Base-by-base conservation (phyloP, 768 basidiomycete species). In the Mycena metata region DNA sequence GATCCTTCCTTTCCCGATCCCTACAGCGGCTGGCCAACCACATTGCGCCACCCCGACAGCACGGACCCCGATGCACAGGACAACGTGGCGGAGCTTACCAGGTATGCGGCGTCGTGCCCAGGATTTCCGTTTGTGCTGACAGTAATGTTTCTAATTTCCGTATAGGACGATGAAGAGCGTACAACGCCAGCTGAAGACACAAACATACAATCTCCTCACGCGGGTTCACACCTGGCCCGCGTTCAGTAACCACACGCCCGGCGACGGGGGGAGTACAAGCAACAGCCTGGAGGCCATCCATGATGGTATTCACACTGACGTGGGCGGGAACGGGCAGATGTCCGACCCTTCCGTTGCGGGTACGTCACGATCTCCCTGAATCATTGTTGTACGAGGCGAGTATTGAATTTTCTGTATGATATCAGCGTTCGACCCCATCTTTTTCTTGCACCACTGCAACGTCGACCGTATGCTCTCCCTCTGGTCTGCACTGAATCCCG, bases 271-370 rank as follows among this genome's bases (percentile, higher is more conserved):
- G 47, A 81, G 79, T 69, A 69, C 75, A 26, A 80, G 79, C 56
- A 85, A 83, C 79, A 85, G 84, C 72, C 71, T 88, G 43, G 86
- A 88, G 67, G 79, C 81, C 26, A 81, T 87, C 56, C 87, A 88
- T 63, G 84, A 86, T 66, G 69, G 73, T 24, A 79, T 88, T 19
- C 86, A 88, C 65, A 81, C 79, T 49, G 72, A 80, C 19, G 76
- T 83, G 33, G 84, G 84, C 23, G 83, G 82, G 7, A 76, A 69
- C 35, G 83, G 86, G 12, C 83, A 85, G 35, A 85, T 85, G 84
- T 64, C 74, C 8, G 76, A 82, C 59, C 76, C 79, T 8, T 50
- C 79, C 45, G 77, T 81, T n/a, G 84, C 84, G 21, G 83, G 84
- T 83, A 36, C 57, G 77, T 15, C 21, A 43, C 24, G 30, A 65